Percentiles rank a stretch among this genome's conserved stretches.
These are phyloP conservation scores for Yamadazyma sp. DNA, from an alignment of 805 yeast genomes.

Conservation along the genomic window DNA sequence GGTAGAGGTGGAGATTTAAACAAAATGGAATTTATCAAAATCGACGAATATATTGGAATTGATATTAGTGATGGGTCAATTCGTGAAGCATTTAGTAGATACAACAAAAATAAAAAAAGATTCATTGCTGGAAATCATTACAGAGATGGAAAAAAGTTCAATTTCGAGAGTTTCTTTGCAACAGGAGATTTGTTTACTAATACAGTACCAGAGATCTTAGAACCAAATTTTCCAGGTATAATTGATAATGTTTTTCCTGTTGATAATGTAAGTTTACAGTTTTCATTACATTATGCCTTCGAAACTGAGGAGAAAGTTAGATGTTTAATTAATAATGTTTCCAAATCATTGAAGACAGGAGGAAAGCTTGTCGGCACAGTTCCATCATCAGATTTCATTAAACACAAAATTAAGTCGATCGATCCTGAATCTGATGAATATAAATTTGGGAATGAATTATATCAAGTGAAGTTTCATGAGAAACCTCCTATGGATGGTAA, in stretches of 20 bases:
- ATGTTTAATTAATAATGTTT: constrained; percentile 67
- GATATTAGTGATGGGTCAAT: constrained; percentile 91
- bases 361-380: constrained; percentile 93
- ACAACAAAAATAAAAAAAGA: constrained; percentile 47
- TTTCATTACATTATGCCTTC: constrained; percentile 93
- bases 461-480: constrained; percentile 76
- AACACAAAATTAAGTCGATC: constrained; percentile 47
- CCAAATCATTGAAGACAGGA: constrained; percentile 72
- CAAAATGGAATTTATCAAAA: constrained; percentile 76
- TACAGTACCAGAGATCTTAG: constrained; percentile 63
- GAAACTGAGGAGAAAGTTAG: constrained; percentile 79
- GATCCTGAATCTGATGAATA: constrained; percentile 14
- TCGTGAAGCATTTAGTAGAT: constrained; percentile 78
- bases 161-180: constrained; percentile 79
- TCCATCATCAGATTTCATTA: constrained; percentile 84
- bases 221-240: constrained; percentile 56
- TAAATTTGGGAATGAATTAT: constrained; percentile 80
- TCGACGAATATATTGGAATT: constrained; percentile 80
- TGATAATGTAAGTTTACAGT: constrained; percentile 86
- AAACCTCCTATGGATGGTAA: constrained; percentile 74
- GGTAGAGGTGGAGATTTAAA: constrained; percentile 98
- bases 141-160: constrained; percentile 43
- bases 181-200: constrained; percentile 89
- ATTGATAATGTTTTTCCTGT: constrained; percentile 71
- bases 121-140: constrained; percentile 28